Conservation (phyloP, 495 filamentous ascomycete species). For the Neurospora cerealis region DNA sequence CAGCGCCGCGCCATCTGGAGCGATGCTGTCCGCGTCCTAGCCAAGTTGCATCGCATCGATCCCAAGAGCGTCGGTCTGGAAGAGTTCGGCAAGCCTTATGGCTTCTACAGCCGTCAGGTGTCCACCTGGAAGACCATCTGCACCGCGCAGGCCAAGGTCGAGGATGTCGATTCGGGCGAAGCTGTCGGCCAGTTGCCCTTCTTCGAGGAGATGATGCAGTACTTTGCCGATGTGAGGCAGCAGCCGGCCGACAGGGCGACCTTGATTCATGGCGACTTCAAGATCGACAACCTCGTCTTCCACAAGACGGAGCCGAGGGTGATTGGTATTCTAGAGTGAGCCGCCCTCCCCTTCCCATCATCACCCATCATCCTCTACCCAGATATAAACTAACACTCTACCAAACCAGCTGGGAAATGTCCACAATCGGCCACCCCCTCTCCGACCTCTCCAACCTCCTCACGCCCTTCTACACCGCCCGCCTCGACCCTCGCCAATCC, state of each 20-base stretch:
- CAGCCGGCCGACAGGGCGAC: slow-evolving; percentile 72
- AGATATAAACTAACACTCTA: slow-evolving; percentile 7
- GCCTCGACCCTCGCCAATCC: slow-evolving; percentile 17
- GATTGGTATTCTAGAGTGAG: slow-evolving; percentile 83
- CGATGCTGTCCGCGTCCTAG: slow-evolving; percentile 73
- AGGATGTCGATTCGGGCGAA: slow-evolving; percentile 64
- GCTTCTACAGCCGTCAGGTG: slow-evolving; percentile 85
- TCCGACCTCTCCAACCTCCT: slow-evolving; percentile 77
- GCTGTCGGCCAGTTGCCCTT: slow-evolving; percentile 76
- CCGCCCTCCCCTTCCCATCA: slow-evolving; percentile 1
- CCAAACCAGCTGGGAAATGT: slow-evolving; percentile 74
- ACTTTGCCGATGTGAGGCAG: slow-evolving; percentile 55
- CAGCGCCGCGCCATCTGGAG: slow-evolving; percentile 77
- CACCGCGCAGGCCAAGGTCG: slow-evolving; percentile 59
- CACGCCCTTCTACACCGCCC: slow-evolving; percentile 51
- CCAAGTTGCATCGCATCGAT: slow-evolving; percentile 69
- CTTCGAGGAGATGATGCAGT: slow-evolving; percentile 67
- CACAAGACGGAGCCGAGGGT: slow-evolving; percentile 80
- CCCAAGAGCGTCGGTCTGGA: slow-evolving; percentile 56
- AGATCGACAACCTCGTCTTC: slow-evolving; percentile 95
- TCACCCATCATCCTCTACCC: neutral
- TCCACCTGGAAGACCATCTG: slow-evolving; percentile 71
- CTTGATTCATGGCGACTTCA: slow-evolving; percentile 92
- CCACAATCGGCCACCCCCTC: slow-evolving; percentile 87
- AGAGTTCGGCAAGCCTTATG: slow-evolving; percentile 58